These are phyloP conservation scores for Aspergillus ruber DNA, from an alignment of 2,329 filamentous ascomycete species.

Conservation along the genomic window DNA sequence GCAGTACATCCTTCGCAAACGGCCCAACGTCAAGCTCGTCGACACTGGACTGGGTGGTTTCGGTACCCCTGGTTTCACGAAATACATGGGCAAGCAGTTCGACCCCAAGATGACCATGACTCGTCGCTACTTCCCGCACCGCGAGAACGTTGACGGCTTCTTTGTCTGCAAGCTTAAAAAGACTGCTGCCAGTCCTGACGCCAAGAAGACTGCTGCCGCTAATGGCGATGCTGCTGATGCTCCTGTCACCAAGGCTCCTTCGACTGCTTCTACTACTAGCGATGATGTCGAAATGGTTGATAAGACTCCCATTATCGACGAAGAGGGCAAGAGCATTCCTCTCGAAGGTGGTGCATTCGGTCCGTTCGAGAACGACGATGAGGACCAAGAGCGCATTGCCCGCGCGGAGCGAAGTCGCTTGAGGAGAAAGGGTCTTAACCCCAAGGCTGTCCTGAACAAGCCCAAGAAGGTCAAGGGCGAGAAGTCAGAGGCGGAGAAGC, in stretches of 20 bases:
- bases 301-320: constrained; percentile 59
- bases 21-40: constrained; percentile 89
- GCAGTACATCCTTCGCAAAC: constrained; percentile 82
- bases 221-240: constrained; percentile 19
- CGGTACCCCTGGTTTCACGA: constrained; percentile 86
- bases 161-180: constrained; percentile 98
- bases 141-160: constrained; percentile 96
- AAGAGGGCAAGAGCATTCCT: constrained; percentile 23
- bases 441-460: constrained; percentile 49
- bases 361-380: constrained; percentile 66
- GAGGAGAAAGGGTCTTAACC: constrained; percentile 68
- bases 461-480: constrained; percentile 23
- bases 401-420: constrained; percentile 67
- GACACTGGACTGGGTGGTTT: constrained; percentile 79
- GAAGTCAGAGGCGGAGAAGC: constrained; percentile 15
- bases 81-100: constrained; percentile 86
- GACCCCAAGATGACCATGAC: constrained; percentile 77
- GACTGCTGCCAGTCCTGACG: constrained; percentile 62
- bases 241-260: constrained; percentile 12
- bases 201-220: constrained; percentile 9
- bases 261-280: constrained; percentile 15
- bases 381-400: constrained; percentile 65
- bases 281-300: constrained; percentile 52
- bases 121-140: constrained; percentile 80
- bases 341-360: constrained; percentile 55